These are phyloP conservation scores for Trichomonas gallinae DNA, from an alignment of 208 protist genomes.

Conservation along the genomic window DNA sequence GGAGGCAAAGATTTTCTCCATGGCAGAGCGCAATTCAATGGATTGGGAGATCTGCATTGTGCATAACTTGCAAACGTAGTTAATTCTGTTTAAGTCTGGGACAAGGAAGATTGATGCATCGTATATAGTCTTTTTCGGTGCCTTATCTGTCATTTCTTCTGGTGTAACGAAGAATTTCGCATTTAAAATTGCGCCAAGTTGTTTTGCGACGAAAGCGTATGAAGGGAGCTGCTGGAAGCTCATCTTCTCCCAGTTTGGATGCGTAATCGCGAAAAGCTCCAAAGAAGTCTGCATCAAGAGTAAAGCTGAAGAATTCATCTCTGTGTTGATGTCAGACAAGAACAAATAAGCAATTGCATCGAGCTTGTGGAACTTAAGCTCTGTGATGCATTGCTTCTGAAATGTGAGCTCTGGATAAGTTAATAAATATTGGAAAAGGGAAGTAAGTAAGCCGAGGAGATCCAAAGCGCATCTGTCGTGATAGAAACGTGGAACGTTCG, in stretches of 20 bases:
- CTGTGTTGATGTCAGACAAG: neutral
- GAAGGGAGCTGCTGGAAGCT: neutral
- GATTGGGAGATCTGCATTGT: neutral
- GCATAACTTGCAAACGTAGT: neutral
- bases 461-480: neutral
- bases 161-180: neutral
- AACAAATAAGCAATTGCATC: neutral
- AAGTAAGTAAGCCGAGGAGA: neutral
- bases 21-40: neutral
- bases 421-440: neutral
- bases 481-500: neutral
- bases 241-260: neutral
- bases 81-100: neutral
- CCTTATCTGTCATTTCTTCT: neutral
- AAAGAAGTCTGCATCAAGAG: neutral
- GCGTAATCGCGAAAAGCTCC: neutral
- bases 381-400: neutral
- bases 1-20: neutral
- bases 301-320: neutral
- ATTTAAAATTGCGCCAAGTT: neutral
- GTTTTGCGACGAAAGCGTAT: neutral
- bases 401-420: neutral
- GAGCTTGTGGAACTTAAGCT: neutral
- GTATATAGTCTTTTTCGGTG: neutral
- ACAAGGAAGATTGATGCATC: neutral